Conservation (phyloP, 257 asterid species). For the Fraxinus anomala region DNA sequence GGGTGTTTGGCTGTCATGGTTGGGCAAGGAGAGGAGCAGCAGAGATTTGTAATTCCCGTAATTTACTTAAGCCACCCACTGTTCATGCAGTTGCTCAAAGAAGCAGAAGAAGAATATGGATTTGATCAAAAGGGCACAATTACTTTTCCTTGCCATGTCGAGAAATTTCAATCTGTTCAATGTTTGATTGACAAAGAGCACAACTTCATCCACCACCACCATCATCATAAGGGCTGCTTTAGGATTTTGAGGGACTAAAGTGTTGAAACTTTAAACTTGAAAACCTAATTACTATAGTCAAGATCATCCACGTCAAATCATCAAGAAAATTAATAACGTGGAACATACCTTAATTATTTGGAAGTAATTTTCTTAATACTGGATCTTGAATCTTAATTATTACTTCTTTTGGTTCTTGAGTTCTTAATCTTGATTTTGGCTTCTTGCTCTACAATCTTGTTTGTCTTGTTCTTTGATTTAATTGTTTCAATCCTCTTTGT, state of each 20-base stretch:
- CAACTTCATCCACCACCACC: conserved; percentile 18
- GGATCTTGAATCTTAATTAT: no score
- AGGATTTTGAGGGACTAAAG: conserved; percentile 19
- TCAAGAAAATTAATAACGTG: no score
- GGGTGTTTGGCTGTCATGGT: conserved; percentile 41
- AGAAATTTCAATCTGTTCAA: conserved; percentile 34
- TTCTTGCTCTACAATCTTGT: no score
- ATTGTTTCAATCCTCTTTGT: no score
- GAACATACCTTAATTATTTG: no score
- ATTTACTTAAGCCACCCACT: conserved; percentile 43
- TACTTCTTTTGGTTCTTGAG: no score
- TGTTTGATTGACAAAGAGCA: conserved; percentile 30
- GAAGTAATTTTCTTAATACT: no score
- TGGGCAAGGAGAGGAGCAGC: conserved; percentile 31
- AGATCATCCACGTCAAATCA: no score
- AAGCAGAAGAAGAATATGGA: conserved; percentile 47
- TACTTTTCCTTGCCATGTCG: conserved; percentile 42
- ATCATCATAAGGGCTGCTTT: conserved; percentile 29
- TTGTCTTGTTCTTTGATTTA: no score
- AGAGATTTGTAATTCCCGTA: conserved; percentile 43
- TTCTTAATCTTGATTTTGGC: no score
- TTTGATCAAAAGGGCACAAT: conserved; percentile 51
- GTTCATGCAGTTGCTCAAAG: conserved; percentile 42
- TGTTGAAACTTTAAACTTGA: neutral
- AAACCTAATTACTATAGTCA: no score